These are phyloP conservation scores for Stachybotrys chartarum DNA, from an alignment of 2,329 filamentous ascomycete genomes.

Conservation along the genomic window DNA sequence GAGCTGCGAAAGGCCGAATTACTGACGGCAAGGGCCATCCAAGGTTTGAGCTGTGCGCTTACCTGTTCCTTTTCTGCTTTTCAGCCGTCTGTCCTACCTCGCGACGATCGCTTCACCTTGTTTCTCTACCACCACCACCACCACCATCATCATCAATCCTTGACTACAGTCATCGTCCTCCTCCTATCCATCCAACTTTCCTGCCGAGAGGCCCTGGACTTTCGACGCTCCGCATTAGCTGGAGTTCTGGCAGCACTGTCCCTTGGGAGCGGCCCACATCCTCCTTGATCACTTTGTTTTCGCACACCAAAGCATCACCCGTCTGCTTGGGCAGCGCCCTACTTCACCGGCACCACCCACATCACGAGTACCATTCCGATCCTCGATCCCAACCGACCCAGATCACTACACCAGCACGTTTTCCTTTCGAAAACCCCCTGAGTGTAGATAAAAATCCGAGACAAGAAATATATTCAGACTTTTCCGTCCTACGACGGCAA, in stretches of 20 bases:
- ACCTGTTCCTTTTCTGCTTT: constrained; percentile 29
- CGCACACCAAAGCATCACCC: constrained; percentile 19
- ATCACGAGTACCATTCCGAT: constrained; percentile 35
- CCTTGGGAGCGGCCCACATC: constrained; percentile 19
- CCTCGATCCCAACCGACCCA: constrained; percentile 28
- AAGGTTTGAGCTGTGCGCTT: constrained; percentile 32
- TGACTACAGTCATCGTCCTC: constrained; percentile 18
- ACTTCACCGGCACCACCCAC: constrained; percentile 28
- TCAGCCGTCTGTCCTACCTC: constrained; percentile 24
- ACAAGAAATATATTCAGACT: constrained; percentile 30
- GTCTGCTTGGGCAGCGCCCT: constrained; percentile 23
- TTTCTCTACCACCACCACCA: constrained; percentile 20
- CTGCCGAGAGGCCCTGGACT: constrained; percentile 4
- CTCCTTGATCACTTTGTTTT: constrained; percentile 17
- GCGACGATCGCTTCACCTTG: constrained; percentile 30
- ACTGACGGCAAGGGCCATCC: background rate
- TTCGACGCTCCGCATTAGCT: constrained; percentile 17
- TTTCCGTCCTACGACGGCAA: constrained; percentile 19
- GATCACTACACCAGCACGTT: constrained; percentile 80
- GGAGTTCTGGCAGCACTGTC: constrained; percentile 14
- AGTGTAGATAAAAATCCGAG: constrained; percentile 66
- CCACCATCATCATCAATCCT: constrained; percentile 4
- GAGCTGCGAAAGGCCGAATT: background rate
- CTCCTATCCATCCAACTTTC: constrained; percentile 16
- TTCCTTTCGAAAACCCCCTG: constrained; percentile 78